phyloP scores from a whole-genome alignment of 2,329 filamentous ascomycete genomes.

The Fonsecaea monophora region DNA sequence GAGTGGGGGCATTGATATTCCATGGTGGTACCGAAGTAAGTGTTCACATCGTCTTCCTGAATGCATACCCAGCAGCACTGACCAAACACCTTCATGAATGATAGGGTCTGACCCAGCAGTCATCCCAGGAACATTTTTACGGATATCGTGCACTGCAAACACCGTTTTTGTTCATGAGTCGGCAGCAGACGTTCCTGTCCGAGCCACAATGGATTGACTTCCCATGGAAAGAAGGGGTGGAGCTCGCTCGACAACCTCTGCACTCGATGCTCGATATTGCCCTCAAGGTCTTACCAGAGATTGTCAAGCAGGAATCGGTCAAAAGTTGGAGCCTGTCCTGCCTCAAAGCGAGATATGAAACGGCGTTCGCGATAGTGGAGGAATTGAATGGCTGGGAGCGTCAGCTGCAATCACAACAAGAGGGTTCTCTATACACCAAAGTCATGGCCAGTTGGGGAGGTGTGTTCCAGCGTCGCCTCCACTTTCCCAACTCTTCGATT shows the following conservation, averaged over 20 bases:
- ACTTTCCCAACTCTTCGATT: slow-evolving; percentile 22
- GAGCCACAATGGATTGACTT: slow-evolving; percentile 30
- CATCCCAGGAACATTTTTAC: slow-evolving; percentile 29
- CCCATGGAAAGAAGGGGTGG: slow-evolving; percentile 24
- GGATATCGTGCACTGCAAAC: slow-evolving; percentile 32
- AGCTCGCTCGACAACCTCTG: slow-evolving; percentile 27
- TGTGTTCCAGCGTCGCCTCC: slow-evolving; percentile 22
- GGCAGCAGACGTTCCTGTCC: slow-evolving; percentile 28
- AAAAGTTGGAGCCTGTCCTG: slow-evolving; percentile 20
- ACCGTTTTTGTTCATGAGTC: slow-evolving; percentile 34
- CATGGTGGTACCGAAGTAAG: slow-evolving; percentile 21
- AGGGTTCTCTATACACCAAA: slow-evolving; percentile 22
- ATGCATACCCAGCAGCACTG: background rate
- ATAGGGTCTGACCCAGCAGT: slow-evolving; percentile 15
- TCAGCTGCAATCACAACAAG: slow-evolving; percentile 22
- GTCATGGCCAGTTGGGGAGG: slow-evolving; percentile 27
- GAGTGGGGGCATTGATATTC: slow-evolving; percentile 32
- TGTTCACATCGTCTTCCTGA: background rate
- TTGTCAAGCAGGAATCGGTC: slow-evolving; percentile 31
- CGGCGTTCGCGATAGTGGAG: slow-evolving; percentile 9
- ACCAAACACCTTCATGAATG: background rate
- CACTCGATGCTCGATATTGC: slow-evolving; percentile 33
- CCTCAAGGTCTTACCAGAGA: slow-evolving; percentile 26
- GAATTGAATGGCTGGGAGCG: slow-evolving; percentile 30
- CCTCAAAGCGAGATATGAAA: slow-evolving; percentile 24